Base-by-base conservation (phyloP, 192 early-diverging fungal species). In the Coemansia sp. region DNA sequence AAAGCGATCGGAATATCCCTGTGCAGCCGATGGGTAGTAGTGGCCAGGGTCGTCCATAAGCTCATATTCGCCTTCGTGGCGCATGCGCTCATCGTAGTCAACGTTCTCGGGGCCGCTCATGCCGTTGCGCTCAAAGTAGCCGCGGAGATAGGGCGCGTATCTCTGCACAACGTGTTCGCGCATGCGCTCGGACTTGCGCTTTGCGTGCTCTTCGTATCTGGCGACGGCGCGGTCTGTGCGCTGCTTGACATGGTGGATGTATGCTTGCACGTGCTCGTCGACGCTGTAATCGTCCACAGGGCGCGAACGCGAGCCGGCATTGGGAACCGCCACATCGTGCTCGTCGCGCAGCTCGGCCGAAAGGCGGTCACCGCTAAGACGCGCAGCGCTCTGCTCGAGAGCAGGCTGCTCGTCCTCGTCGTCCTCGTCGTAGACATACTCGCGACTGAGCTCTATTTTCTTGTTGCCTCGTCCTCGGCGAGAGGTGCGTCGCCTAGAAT, bases 121-220 rank as follows among this genome's bases (percentile, higher is more conserved):
- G 11, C 69, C 69, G 1, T 52, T 52, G 4, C 34, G 66, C 23
- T 79, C 67, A 61, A 70, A 63, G 50, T 79, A 79, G 4, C 68
- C 71, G 4, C 62, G 60, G 35, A 79, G 58, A 24, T 79, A 79
- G 16, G 71, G 63, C 11, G 71, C 76, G 34, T 81, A 81, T n/a
- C 68, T 65, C 60, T 75, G 63, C 27, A 81, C 58, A 3, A 81
- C 65, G 46, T 71, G 68, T 46, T 81, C 72, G 47, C 74, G 78
- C 55, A 81, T 72, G 56, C 78, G 78, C 65, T 72, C 61, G 1
- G 64, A 65, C 66, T 75, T 81, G 68, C 66, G 78, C 62, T 53
- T 59, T 6, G 61, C 47, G 29, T 52, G 59, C 55, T 74, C 78
- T 59, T 81, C 72, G 55, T 81, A 74, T 32, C 64, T 70, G 30